A percentile compares a stretch with the other conserved stretches of the same genome.
phyloP scores from a whole-genome alignment of 768 basidiomycete genomes.

The Serendipita sp. region DNA sequence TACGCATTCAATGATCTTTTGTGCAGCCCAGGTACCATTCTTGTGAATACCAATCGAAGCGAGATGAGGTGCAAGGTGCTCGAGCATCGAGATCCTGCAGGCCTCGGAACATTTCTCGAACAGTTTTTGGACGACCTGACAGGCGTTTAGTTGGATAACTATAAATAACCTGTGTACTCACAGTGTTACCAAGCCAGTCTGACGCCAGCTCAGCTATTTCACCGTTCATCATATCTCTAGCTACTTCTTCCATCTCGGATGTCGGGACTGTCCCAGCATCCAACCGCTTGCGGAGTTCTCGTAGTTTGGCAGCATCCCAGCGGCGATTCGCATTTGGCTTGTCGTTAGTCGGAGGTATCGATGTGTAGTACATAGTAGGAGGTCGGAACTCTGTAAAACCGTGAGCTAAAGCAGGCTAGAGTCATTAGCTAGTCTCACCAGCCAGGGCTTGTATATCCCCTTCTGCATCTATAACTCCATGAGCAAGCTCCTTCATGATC shows the following conservation, averaged over 20 bases:
- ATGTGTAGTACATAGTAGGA: conserved; percentile 90
- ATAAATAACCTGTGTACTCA: conserved; percentile 20
- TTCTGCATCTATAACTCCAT: conserved; percentile 61
- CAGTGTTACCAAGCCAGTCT: conserved; percentile 97
- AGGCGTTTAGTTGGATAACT: conserved; percentile 2
- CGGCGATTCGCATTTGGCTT: conserved; percentile 59
- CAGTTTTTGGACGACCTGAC: conserved; percentile 85
- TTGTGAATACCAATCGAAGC: conserved; percentile 99
- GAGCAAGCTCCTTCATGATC: conserved; percentile 86
- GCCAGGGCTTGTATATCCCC: conserved; percentile 71
- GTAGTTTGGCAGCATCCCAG: conserved; percentile 86
- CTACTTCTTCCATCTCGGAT: conserved; percentile 82
- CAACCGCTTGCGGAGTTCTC: conserved; percentile 85
- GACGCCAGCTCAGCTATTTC: conserved; percentile 92
- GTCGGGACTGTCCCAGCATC: conserved; percentile 75
- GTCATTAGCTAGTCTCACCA: conserved; percentile 34
- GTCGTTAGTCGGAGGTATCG: conserved; percentile 81
- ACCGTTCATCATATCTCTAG: conserved; percentile 78
- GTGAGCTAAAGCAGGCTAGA: background rate
- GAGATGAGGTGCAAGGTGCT: conserved; percentile 81
- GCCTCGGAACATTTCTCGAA: conserved; percentile 74
- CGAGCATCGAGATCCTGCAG: conserved; percentile 79
- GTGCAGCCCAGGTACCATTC: conserved; percentile 98
- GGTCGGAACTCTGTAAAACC: conserved; percentile 63
- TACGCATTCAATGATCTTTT: conserved; percentile 96